A percentile compares a stretch with the other conserved stretches of the same genome.
These are phyloP conservation scores for Combretum micranthum DNA, from an alignment of 345 rosid genomes.

Conservation along the genomic window DNA sequence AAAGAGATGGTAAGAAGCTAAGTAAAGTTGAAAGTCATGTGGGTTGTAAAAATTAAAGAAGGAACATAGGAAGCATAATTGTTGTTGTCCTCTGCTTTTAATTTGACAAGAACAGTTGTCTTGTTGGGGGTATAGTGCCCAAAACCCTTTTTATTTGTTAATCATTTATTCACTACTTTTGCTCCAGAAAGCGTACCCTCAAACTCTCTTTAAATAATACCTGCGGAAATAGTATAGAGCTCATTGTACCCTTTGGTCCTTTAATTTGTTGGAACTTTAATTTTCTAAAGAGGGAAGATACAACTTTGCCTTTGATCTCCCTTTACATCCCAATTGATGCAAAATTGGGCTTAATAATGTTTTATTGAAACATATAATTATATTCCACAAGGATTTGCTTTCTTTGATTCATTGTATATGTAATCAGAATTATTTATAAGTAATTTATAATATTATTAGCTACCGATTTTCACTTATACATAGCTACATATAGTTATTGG, in stretches of 20 bases:
- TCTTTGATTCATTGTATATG: too few species aligned
- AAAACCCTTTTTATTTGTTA: neutral
- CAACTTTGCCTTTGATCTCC: neutral
- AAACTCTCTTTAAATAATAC: constrained; percentile 1
- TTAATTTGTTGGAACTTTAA: neutral
- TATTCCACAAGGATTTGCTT: too few species aligned
- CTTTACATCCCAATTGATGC: neutral
- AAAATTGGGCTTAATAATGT: neutral
- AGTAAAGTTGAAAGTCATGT: neutral
- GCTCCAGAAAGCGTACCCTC: neutral
- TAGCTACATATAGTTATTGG: too few species aligned
- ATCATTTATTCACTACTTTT: neutral
- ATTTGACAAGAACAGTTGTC: constrained; percentile 14
- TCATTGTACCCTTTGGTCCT: constrained; percentile 4
- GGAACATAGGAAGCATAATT: constrained; percentile 12
- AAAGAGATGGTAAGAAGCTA: neutral
- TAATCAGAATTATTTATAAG: too few species aligned
- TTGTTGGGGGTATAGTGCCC: neutral
- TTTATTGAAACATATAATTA: too few species aligned
- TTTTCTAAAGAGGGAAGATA: neutral
- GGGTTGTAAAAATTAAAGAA: constrained; percentile 15
- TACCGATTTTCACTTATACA: too few species aligned
- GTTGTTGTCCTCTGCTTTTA: constrained; percentile 25
- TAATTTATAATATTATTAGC: too few species aligned
- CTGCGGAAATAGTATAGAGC: constrained; percentile 11